These are phyloP conservation scores for Wickerhamomyces bovis DNA, from an alignment of 805 yeast genomes.

Conservation along the genomic window DNA sequence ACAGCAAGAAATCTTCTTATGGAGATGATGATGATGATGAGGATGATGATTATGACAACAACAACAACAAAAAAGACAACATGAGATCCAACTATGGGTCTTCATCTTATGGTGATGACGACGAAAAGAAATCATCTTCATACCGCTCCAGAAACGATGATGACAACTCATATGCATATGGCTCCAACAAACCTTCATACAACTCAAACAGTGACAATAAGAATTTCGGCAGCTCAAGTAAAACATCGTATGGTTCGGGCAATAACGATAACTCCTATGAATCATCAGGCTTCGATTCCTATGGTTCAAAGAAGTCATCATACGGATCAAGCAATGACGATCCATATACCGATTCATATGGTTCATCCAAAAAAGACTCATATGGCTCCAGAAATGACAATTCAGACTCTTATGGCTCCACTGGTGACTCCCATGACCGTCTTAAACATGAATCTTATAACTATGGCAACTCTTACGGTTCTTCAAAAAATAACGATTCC, in stretches of 20 bases:
- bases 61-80: not conserved
- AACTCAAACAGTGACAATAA: slow-evolving; percentile 7
- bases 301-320: slow-evolving; percentile 11
- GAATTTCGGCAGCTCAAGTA: no score
- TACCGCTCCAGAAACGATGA: slow-evolving; percentile 14
- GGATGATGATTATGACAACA: slow-evolving; percentile 1
- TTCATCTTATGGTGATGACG: slow-evolving; percentile 22
- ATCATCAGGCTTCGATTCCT: no score
- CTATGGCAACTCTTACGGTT: slow-evolving; percentile 7
- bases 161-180: not conserved
- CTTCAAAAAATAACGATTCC: not conserved
- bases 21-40: slow-evolving; percentile 7
- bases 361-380: slow-evolving; percentile 1
- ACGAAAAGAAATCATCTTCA: slow-evolving; percentile 5
- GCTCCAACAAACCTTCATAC: slow-evolving; percentile 11
- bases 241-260: no score
- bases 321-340: slow-evolving; percentile 7
- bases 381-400: slow-evolving; percentile 16
- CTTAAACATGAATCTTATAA: slow-evolving; percentile 19
- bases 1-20: not conserved
- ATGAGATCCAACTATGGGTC: slow-evolving; percentile 15
- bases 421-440: slow-evolving; percentile 10
- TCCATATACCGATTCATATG: slow-evolving; percentile 8
- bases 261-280: no score
- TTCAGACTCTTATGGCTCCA: slow-evolving; percentile 22